Conservation (phyloP, 2,329 filamentous ascomycete species). For the Alternaria brassicae region DNA sequence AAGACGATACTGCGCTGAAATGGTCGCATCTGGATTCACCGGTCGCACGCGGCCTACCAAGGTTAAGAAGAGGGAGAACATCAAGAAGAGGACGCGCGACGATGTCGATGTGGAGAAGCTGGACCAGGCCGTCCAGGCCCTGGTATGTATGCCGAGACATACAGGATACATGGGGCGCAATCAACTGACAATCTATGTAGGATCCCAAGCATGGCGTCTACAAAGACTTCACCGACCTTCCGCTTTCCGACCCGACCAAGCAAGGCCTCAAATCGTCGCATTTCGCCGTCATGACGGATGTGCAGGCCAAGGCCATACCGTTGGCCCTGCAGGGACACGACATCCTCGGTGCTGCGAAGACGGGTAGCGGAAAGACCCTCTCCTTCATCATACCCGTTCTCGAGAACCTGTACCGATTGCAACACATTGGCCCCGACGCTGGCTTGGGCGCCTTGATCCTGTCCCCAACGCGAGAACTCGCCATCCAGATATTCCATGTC, state of each 20-base stretch:
- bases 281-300: conserved; percentile 88
- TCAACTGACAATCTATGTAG: conserved; percentile 47
- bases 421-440: conserved; percentile 85
- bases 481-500: conserved; percentile 96
- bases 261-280: conserved; percentile 84
- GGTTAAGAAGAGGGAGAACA: conserved; percentile 62
- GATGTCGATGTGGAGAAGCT: conserved; percentile 58
- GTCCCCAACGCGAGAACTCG: conserved; percentile 91
- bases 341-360: conserved; percentile 93
- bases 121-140: conserved; percentile 52
- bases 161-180: not conserved
- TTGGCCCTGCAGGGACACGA: conserved; percentile 84
- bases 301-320: conserved; percentile 89
- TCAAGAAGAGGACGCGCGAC: conserved; percentile 63
- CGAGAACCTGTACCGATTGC: conserved; percentile 87
- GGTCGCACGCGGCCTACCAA: conserved; percentile 58
- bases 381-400: conserved; percentile 91
- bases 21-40: conserved; percentile 46
- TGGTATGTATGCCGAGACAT: conserved; percentile 38
- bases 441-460: conserved; percentile 92
- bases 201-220: conserved; percentile 66
- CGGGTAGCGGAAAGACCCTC: conserved; percentile 92
- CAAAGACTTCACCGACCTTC: conserved; percentile 81
- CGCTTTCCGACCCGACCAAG: conserved; percentile 80
- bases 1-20: conserved; percentile 24